Percentiles rank a stretch among this genome's conserved stretches.
Evolutionary conservation across 805 yeast genomes (phyloP).

Genomic region (Kodamaea restingae): DNA sequence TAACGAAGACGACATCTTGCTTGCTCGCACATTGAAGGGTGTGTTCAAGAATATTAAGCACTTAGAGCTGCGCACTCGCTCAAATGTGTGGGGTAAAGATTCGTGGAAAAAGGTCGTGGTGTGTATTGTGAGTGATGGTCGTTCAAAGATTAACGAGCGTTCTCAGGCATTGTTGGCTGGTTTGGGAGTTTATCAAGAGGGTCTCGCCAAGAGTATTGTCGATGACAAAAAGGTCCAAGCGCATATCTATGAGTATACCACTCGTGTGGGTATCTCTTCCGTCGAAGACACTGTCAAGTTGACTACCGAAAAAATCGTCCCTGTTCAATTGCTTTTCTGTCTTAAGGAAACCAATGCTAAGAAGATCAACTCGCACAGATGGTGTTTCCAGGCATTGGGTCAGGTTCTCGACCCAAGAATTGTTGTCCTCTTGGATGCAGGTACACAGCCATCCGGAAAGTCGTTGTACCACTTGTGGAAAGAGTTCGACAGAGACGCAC

Average conservation of each 20-base stretch:
- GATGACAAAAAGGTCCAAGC: slow-evolving; percentile 60
- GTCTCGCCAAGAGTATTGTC: slow-evolving; percentile 56
- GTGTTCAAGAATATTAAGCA: slow-evolving; percentile 62
- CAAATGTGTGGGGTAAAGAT: slow-evolving; percentile 47
- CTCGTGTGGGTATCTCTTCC: slow-evolving; percentile 47
- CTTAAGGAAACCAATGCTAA: slow-evolving; percentile 60
- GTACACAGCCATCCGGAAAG: slow-evolving; percentile 58
- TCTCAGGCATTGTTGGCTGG: slow-evolving; percentile 62
- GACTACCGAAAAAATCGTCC: slow-evolving; percentile 52
- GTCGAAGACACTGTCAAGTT: slow-evolving; percentile 52
- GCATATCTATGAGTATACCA: slow-evolving; percentile 64
- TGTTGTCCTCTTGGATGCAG: slow-evolving; percentile 57
- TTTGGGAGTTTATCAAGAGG: slow-evolving; percentile 64
- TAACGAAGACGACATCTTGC: slow-evolving; percentile 60
- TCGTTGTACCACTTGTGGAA: slow-evolving; percentile 59
- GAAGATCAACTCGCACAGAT: slow-evolving; percentile 63
- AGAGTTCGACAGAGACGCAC: slow-evolving; percentile 53
- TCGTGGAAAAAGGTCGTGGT: slow-evolving; percentile 63
- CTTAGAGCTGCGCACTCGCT: slow-evolving; percentile 44
- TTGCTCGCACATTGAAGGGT: slow-evolving; percentile 61
- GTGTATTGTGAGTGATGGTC: slow-evolving; percentile 60
- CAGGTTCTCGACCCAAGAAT: slow-evolving; percentile 55
- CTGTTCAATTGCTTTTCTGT: slow-evolving; percentile 59
- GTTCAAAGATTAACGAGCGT: slow-evolving; percentile 60
- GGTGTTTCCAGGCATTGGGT: slow-evolving; percentile 66